These are phyloP conservation scores for Aspergillus taichungensis DNA, from an alignment of 495 filamentous ascomycete genomes.

Conservation along the genomic window DNA sequence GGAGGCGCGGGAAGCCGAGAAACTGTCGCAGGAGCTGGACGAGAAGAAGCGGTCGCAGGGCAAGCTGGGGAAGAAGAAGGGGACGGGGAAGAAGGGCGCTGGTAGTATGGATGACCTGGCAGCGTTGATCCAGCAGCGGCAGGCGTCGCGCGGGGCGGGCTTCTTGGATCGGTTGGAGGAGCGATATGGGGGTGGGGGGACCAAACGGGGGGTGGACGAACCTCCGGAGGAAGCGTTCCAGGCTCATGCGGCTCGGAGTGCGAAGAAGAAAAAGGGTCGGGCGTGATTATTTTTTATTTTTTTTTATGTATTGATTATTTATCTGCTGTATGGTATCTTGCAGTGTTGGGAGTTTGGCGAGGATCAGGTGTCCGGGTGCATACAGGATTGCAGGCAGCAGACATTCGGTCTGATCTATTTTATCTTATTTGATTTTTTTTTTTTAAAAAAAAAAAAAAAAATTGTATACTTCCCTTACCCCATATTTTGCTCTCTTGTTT, in stretches of 20 bases:
- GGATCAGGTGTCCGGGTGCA: too few species aligned
- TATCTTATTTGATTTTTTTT: too few species aligned
- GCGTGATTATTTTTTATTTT: slow-evolving; percentile 22
- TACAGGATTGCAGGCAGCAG: too few species aligned
- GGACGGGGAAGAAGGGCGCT: slow-evolving; percentile 15
- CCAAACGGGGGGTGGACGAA: slow-evolving; percentile 20
- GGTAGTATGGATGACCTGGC: slow-evolving; percentile 39
- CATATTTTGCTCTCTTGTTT: too few species aligned
- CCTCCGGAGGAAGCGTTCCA: slow-evolving; percentile 24
- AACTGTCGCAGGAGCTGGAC: slow-evolving; percentile 60
- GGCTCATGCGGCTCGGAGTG: slow-evolving; percentile 16
- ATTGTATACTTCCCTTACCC: too few species aligned
- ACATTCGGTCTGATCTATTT: too few species aligned
- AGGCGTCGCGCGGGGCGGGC: slow-evolving; percentile 36
- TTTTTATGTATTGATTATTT: neutral
- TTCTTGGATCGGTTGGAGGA: slow-evolving; percentile 65
- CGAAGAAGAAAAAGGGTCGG: slow-evolving; percentile 34
- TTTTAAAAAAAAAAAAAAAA: too few species aligned
- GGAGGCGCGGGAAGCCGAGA: slow-evolving; percentile 66
- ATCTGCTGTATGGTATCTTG: too few species aligned
- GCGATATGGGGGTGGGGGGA: slow-evolving; percentile 50
- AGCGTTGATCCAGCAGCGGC: slow-evolving; percentile 50
- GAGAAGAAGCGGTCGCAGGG: slow-evolving; percentile 34
- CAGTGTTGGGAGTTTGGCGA: too few species aligned
- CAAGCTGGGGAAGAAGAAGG: slow-evolving; percentile 20